Evolutionary conservation across 2,329 filamentous ascomycete genomes (phyloP), one percentile per base, ranked within the genome.

Genomic region (Neonectria punicea): DNA sequence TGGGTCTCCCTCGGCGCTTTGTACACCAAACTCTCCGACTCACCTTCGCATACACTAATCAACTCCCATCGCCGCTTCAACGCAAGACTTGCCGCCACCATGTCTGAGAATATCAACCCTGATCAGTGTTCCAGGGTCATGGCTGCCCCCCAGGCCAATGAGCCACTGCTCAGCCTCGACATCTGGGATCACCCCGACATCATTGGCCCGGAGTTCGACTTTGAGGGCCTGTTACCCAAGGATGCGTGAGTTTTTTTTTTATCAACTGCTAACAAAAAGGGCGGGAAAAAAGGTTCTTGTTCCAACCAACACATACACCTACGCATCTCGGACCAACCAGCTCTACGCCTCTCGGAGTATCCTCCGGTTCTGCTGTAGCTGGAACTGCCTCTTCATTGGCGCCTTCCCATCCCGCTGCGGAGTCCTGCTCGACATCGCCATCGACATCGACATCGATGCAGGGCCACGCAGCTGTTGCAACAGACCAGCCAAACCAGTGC

Each of bases 241-340:
- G 22, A 44, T 4, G 11, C n/a, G 58, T 55, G 50, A 49, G 58
- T 54, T 61, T 61, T 61, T 46, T 54, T 61, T 25, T 53, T 53
- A 53, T 16, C 58, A 34, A 13, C 30, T 49, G 50, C 58, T 61
- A 61, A 61, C 50, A 61, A 61, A 54, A 53, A 61, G 58, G 58
- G 58, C 22, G 20, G 20, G 20, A 20, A 2, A 20, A 20, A 20
- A 20, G 20, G 20, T 3, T 3, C 20, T 20, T 2, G 20, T 20
- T 20, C 20, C 20, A 20, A 20, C 3, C 3, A 20, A 20, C 20
- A 20, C 20, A 20, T 20, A 2, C 20, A 20, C 20, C 20, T 20
- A 20, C 20, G 20, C 20, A 20, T 20, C 20, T 20, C 20, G 20
- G 20, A 20, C 20, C 20, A 20, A 20, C 20, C 20, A 20, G 2